Conservation (phyloP, 2,329 filamentous ascomycete species). For the Pyricularia sp. region DNA sequence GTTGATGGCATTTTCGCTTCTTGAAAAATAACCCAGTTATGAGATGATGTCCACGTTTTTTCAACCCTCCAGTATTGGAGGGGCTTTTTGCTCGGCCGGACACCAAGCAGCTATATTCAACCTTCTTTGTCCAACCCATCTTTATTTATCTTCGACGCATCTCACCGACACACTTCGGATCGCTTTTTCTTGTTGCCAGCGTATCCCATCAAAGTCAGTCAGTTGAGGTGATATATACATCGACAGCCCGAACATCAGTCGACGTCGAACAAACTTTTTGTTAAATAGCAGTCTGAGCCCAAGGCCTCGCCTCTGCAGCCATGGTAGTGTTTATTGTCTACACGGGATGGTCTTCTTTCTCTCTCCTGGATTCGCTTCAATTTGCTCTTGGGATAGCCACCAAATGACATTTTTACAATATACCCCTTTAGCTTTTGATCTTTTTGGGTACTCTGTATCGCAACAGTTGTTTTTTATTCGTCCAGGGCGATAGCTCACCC, state of each 20-base stretch:
- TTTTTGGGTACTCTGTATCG: not conserved
- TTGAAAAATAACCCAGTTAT: not conserved
- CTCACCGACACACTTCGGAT: not conserved
- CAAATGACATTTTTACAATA: not conserved
- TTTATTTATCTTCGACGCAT: not conserved
- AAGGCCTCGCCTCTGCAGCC: not conserved
- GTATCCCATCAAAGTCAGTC: not conserved
- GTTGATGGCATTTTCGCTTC: not conserved
- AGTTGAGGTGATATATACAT: not conserved
- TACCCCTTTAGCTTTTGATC: not conserved
- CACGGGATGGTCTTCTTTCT: not conserved
- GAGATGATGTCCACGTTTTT: not conserved
- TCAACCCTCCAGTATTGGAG: not conserved
- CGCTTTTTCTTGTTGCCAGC: not conserved
- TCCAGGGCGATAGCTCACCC: not conserved
- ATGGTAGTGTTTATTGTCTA: conserved; percentile 9
- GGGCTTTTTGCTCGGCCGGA: not conserved
- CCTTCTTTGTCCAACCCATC: not conserved
- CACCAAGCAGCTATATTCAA: conserved; percentile 4
- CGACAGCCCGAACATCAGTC: not conserved
- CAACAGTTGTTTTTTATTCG: not conserved
- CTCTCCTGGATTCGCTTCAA: not conserved
- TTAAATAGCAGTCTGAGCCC: not conserved
- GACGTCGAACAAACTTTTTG: not conserved
- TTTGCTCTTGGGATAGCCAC: not conserved